These are phyloP conservation scores for Pilasporangium apinafurcum DNA, from an alignment of 352 stramenopile genomes.

Conservation along the genomic window DNA sequence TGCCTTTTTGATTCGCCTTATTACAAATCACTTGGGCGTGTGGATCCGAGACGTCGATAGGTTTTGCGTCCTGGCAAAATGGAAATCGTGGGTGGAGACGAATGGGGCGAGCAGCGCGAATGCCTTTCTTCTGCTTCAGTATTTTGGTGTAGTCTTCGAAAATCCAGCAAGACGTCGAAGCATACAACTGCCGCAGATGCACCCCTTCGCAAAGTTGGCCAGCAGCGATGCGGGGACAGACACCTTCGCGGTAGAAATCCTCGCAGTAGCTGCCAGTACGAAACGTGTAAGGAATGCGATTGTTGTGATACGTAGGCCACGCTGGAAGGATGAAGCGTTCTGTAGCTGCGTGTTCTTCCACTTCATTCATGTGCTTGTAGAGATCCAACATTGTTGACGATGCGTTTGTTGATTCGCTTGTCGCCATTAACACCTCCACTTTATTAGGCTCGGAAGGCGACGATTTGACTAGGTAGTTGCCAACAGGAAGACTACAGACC, in stretches of 20 bases:
- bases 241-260: conserved; percentile 33
- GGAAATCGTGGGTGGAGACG: conserved; percentile 19
- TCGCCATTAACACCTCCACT: conserved; percentile 18
- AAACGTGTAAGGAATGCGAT: conserved; percentile 54
- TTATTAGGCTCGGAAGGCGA: conserved; percentile 4
- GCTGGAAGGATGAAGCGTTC: conserved; percentile 26
- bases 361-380: conserved; percentile 21
- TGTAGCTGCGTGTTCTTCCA: not conserved
- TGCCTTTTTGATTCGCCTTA: conserved; percentile 16
- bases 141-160: conserved; percentile 38
- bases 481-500: conserved; percentile 19
- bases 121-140: conserved; percentile 12
- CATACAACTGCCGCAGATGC: conserved; percentile 21
- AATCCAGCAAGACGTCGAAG: conserved; percentile 12
- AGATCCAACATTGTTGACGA: conserved; percentile 29
- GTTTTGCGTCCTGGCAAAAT: conserved; percentile 29
- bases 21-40: conserved; percentile 20
- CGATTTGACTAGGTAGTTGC: conserved; percentile 29
- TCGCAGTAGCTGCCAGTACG: conserved; percentile 45
- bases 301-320: conserved; percentile 31
- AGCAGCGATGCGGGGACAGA: conserved; percentile 24
- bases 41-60: conserved; percentile 7
- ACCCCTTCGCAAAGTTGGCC: conserved; percentile 28
- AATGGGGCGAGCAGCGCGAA: not conserved
- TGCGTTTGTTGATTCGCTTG: not conserved